Evolutionary conservation across 2,329 filamentous ascomycete genomes (phyloP).

Genomic region (Phyllosticta citrichinensis): DNA sequence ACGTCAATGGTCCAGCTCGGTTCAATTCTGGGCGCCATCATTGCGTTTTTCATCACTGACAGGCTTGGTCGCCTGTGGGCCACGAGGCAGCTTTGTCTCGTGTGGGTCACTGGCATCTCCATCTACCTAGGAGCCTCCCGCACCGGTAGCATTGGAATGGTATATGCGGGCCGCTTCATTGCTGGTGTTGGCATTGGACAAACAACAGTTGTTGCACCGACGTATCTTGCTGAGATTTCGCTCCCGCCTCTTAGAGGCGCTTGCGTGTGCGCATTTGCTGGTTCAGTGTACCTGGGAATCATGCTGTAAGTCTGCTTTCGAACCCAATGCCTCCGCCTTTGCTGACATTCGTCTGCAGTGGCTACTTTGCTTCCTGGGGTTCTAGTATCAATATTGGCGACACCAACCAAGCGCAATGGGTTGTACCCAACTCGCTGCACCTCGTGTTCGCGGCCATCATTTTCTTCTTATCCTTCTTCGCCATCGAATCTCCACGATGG

Average conservation of each 20-base stretch:
- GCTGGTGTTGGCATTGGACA: slow-evolving; percentile 57
- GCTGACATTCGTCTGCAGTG: slow-evolving; percentile 19
- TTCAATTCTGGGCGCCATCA: slow-evolving; percentile 59
- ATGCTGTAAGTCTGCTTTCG: slow-evolving; percentile 40
- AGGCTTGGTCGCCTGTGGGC: slow-evolving; percentile 34
- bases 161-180: slow-evolving; percentile 58
- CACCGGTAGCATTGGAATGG: slow-evolving; percentile 33
- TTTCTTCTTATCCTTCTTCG: slow-evolving; percentile 57
- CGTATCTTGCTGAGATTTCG: slow-evolving; percentile 64
- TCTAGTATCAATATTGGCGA: slow-evolving; percentile 42
- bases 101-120: slow-evolving; percentile 32
- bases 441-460: slow-evolving; percentile 69
- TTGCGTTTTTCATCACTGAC: slow-evolving; percentile 44
- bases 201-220: slow-evolving; percentile 57
- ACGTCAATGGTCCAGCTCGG: slow-evolving; percentile 76
- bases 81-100: slow-evolving; percentile 30
- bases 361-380: slow-evolving; percentile 60
- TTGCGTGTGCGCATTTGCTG: slow-evolving; percentile 61
- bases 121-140: slow-evolving; percentile 30
- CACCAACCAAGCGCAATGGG: slow-evolving; percentile 37
- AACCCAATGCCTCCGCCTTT: background rate
- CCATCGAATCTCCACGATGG: slow-evolving; percentile 61
- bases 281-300: slow-evolving; percentile 66
- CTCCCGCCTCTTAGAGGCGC: slow-evolving; percentile 61
- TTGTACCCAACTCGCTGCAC: slow-evolving; percentile 64